A percentile compares a stretch with the other conserved stretches of the same genome.
These are phyloP conservation scores for Colletotrichum sp. DNA, from an alignment of 2,329 filamentous ascomycete species.

Conservation along the genomic window DNA sequence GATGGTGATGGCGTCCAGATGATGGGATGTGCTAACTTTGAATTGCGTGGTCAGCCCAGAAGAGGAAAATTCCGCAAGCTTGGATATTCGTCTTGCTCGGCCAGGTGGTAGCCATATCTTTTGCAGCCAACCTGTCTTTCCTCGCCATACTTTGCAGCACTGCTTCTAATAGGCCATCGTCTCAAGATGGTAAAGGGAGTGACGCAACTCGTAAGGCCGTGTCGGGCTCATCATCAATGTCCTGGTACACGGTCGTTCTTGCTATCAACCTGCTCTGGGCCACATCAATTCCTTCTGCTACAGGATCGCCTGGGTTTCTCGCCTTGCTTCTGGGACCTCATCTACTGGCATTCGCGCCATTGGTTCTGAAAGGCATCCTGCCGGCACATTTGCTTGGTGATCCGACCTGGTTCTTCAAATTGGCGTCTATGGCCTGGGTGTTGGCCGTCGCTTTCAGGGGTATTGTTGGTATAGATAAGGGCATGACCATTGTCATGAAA, in stretches of 20 bases:
- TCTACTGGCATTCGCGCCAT: constrained; percentile 27
- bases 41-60: constrained; percentile 18
- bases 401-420: constrained; percentile 7
- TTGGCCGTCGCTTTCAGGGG: neutral
- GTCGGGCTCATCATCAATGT: neutral
- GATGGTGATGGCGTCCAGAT: too few species aligned
- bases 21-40: too few species aligned
- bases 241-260: constrained; percentile 20
- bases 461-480: neutral
- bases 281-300: constrained; percentile 16
- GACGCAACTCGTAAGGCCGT: neutral
- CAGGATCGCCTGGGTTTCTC: constrained; percentile 21
- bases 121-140: constrained; percentile 31
- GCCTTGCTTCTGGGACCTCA: constrained; percentile 26
- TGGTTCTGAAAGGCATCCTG: constrained; percentile 21
- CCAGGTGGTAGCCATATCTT: constrained; percentile 30
- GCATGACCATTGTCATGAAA: neutral
- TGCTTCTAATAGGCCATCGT: neutral
- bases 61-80: constrained; percentile 20
- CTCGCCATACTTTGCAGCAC: constrained; percentile 26
- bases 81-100: constrained; percentile 32
- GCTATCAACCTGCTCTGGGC: constrained; percentile 19
- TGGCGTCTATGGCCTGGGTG: constrained; percentile 10
- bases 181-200: neutral
- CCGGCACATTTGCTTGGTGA: constrained; percentile 1